These are phyloP conservation scores for Phialocephala subalpina DNA, from an alignment of 2,329 filamentous ascomycete genomes.

Conservation along the genomic window DNA sequence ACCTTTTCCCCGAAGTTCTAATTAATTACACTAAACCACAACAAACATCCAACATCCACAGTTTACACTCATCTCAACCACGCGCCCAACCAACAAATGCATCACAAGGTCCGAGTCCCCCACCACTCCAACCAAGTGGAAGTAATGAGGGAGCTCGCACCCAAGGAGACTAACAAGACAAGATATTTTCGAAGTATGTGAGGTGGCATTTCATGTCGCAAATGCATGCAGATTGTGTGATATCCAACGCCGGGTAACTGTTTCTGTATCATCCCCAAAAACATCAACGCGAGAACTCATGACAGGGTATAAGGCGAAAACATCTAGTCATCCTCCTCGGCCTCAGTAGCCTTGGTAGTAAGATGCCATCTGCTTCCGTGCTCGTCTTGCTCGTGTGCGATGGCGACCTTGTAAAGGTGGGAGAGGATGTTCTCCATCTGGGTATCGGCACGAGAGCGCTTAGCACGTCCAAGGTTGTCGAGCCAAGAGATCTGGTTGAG, in stretches of 20 bases:
- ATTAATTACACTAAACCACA: too few species aligned
- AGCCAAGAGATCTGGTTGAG: conserved; percentile 66
- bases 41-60: too few species aligned
- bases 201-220: conserved; percentile 6
- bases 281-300: not conserved
- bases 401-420: conserved; percentile 68
- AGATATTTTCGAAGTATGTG: not conserved
- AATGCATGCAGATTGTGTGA: conserved; percentile 12
- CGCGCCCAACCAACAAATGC: too few species aligned
- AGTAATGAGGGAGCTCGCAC: not conserved
- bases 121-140: not conserved
- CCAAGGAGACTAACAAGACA: conserved; percentile 9
- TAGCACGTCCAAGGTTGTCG: conserved; percentile 69
- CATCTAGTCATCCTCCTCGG: conserved; percentile 45
- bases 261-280: not conserved
- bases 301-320: not conserved
- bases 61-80: too few species aligned
- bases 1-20: too few species aligned
- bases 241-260: not conserved
- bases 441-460: conserved; percentile 67
- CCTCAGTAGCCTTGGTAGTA: conserved; percentile 39
- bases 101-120: too few species aligned
- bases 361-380: conserved; percentile 44
- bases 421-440: conserved; percentile 72
- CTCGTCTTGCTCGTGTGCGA: conserved; percentile 64